Evolutionary conservation across 1,139 yeast genomes (phyloP).

Genomic region (Diutina sp.): DNA sequence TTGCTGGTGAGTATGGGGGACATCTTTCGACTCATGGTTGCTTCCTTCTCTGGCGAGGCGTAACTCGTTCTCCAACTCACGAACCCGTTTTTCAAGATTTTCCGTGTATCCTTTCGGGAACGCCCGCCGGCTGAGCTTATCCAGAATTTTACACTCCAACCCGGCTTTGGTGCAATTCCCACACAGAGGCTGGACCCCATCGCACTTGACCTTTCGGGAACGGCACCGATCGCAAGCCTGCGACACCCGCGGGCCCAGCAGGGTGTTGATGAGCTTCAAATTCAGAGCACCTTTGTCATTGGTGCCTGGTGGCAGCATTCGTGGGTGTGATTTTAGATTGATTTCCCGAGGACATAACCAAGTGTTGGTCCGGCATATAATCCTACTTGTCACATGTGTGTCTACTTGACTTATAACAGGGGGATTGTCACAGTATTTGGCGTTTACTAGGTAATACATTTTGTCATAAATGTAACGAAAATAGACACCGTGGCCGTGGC

Average conservation of each 20-base stretch:
- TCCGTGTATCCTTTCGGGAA: conserved; percentile 72
- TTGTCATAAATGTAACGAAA: neutral
- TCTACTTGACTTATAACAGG: neutral
- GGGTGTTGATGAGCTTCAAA: conserved; percentile 25
- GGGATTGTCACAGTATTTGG: neutral
- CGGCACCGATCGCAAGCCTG: conserved; percentile 79
- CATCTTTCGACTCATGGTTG: neutral
- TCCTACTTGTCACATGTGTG: neutral
- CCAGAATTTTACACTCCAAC: conserved; percentile 59
- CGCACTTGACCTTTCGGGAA: conserved; percentile 65
- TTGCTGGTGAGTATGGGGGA: neutral
- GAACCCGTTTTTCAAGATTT: conserved; percentile 49
- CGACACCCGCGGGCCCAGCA: conserved; percentile 37
- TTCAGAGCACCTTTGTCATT: neutral
- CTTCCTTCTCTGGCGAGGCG: neutral
- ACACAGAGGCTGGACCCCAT: conserved; percentile 54
- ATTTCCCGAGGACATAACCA: conserved; percentile 1
- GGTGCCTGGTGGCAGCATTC: conserved; percentile 1
- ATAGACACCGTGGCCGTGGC: neutral
- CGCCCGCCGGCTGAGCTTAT: conserved; percentile 59
- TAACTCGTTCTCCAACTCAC: conserved; percentile 31
- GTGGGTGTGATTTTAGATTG: neutral
- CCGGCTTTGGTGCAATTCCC: conserved; percentile 51
- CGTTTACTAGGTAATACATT: no score
- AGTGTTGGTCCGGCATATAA: neutral